Conservation (phyloP, 2,329 filamentous ascomycete genomes). For the Sodiomyces alkalinus region DNA sequence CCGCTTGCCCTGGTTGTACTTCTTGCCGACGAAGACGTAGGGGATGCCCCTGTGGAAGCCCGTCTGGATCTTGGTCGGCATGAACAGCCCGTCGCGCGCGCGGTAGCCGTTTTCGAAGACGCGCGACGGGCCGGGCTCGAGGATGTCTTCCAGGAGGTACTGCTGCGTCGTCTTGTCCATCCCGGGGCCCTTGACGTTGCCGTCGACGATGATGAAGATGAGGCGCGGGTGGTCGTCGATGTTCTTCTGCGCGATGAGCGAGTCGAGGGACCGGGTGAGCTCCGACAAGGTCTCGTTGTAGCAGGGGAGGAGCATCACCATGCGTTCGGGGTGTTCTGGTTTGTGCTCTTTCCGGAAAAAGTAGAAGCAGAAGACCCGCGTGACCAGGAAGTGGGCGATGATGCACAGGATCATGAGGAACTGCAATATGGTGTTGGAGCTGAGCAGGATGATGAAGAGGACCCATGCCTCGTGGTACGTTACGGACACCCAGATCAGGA, state of each 20-base stretch:
- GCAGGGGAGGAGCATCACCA: constrained; percentile 31
- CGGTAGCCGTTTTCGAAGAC: constrained; percentile 27
- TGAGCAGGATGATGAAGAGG: constrained; percentile 28
- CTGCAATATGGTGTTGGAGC: constrained; percentile 28
- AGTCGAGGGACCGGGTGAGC: constrained; percentile 27
- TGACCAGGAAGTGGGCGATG: constrained; percentile 15
- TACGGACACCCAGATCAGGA: constrained; percentile 20
- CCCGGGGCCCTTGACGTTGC: constrained; percentile 27
- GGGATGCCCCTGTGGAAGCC: constrained; percentile 29
- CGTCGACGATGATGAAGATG: constrained; percentile 33
- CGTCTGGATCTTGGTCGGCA: constrained; percentile 27
- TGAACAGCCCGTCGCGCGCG: constrained; percentile 28
- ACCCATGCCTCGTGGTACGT: constrained; percentile 24
- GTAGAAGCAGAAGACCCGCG: constrained; percentile 15
- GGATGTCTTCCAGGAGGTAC: constrained; percentile 30
- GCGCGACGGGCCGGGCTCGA: constrained; percentile 17
- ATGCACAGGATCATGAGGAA: constrained; percentile 25
- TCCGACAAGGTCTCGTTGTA: constrained; percentile 33
- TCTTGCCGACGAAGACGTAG: constrained; percentile 31
- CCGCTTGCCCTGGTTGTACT: constrained; percentile 32
- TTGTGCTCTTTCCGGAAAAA: constrained; percentile 15
- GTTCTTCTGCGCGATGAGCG: constrained; percentile 25
- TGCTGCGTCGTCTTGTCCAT: constrained; percentile 32
- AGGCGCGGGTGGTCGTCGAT: constrained; percentile 24
- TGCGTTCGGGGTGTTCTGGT: constrained; percentile 20